Evolutionary conservation across 352 stramenopile species (phyloP), one percentile per base, ranked within the genome.

Genomic region (Phytophthora rubi): DNA sequence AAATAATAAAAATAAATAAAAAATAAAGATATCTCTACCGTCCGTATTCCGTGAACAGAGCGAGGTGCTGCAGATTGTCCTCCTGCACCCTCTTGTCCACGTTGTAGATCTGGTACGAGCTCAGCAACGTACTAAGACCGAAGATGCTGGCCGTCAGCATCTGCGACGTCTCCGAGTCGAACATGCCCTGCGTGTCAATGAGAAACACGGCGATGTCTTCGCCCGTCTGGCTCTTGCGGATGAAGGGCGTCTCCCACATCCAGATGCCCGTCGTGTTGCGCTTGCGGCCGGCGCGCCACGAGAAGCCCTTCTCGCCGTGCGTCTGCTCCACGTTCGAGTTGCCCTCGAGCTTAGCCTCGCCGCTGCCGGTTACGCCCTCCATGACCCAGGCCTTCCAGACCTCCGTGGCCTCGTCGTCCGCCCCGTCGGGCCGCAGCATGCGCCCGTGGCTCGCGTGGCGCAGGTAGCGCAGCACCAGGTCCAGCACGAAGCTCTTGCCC

Each of bases 151-250:
- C 95, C 23, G 98, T 99, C 52, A 99, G 89, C 73, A 97, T 97
- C 88, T 99, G 98, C 54, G 95, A 98, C 33, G 97, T 99, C 79
- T 99, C 97, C 54, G 98, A 98, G 73, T 99, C 98, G 81, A 99
- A 99, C 96, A 99, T 99, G 47, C 98, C 98, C 80, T 99, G 98
- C 9, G 98, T 99, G 80, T 99, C 98, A 52, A 99, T 98, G 8
- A 99, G 59, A 28, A 99, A 90, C 16, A 99, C 89, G 1, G 97
- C 97, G 48, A 99, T 90, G 54, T 93, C 85, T 68, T 96, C 89
- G 47, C 86, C 88, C 21, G 80, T 85, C 26, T 83, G 72, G 57
- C 90, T 93, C 69, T 98, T 93, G 53, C 91, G 91, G 72, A 99
- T 90, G 73, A 99, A 99, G 7, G 97, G 97, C 65, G 98, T 93